These are phyloP conservation scores for Kurtzmaniella quercitrusa DNA, from an alignment of 1,139 yeast genomes.

Conservation along the genomic window DNA sequence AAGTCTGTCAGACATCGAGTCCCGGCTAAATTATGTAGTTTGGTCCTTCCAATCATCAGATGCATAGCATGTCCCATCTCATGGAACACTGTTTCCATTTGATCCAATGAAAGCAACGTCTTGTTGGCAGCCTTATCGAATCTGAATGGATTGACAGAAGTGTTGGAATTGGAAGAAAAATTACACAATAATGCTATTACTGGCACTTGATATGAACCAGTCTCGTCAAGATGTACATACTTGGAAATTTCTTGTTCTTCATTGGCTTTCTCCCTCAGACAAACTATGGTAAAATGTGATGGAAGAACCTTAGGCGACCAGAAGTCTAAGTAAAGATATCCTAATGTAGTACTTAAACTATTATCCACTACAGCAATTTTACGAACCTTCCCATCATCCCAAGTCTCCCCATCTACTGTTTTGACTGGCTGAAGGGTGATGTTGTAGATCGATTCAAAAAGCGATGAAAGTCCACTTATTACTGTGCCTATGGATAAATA, in stretches of 20 bases:
- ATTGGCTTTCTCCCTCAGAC: constrained; percentile 57
- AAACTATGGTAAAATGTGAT: constrained; percentile 95
- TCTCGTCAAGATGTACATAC: constrained; percentile 50
- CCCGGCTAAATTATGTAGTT: constrained; percentile 87
- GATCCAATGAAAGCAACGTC: constrained; percentile 60
- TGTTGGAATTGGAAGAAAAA: constrained; percentile 37
- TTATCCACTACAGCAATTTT: constrained; percentile 60
- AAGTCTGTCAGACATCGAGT: constrained; percentile 95
- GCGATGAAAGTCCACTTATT: constrained; percentile 71
- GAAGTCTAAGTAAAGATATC: constrained; percentile 41
- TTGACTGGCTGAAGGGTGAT: constrained; percentile 67
- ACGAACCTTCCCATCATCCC: constrained; percentile 81
- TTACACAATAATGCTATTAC: constrained; percentile 88
- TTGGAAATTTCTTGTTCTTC: constrained; percentile 27
- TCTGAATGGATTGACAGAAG: constrained; percentile 13
- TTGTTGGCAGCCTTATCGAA: constrained; percentile 16
- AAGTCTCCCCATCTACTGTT: constrained; percentile 71
- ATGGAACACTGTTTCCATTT: constrained; percentile 91
- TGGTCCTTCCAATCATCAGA: constrained; percentile 90
- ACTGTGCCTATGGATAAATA: constrained; percentile 87
- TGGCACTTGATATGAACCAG: constrained; percentile 68
- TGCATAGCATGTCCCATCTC: constrained; percentile 99
- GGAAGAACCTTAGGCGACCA: constrained; percentile 56
- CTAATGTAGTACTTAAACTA: constrained; percentile 23
- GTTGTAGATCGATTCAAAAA: constrained; percentile 72